Conservation (phyloP, 306 rosid species). For the Casuarina equisetifolia region DNA sequence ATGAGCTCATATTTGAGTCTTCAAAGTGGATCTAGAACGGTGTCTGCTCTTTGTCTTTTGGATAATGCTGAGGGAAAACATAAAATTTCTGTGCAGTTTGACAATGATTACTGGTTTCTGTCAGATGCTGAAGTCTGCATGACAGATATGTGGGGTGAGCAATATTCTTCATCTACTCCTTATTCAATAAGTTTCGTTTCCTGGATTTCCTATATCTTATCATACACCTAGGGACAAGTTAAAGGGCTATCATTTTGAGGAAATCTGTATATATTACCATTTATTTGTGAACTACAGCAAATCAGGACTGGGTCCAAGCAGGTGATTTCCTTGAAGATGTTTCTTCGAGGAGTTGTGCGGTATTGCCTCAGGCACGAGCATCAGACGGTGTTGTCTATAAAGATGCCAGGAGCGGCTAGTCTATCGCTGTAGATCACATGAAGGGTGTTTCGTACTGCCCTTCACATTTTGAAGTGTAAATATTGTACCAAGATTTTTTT, state of each 20-base stretch:
- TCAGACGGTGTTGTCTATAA: slow-evolving; percentile 17
- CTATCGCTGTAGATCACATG: slow-evolving; percentile 30
- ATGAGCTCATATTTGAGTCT: neutral
- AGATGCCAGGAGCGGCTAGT: slow-evolving; percentile 34
- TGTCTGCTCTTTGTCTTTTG: neutral
- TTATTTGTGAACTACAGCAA: slow-evolving; percentile 32
- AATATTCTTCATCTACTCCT: slow-evolving; percentile 29
- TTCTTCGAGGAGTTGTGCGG: slow-evolving; percentile 21
- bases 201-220: slow-evolving; percentile 6
- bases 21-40: neutral
- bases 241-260: neutral
- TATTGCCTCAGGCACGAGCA: slow-evolving; percentile 23
- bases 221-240: slow-evolving; percentile 15
- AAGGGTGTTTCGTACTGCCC: slow-evolving; percentile 15
- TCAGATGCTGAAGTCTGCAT: slow-evolving; percentile 60
- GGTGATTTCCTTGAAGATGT: slow-evolving; percentile 29
- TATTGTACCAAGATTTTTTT: slow-evolving; percentile 20
- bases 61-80: slow-evolving; percentile 4
- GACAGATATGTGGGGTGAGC: slow-evolving; percentile 70
- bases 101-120: slow-evolving; percentile 79
- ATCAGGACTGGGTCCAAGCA: slow-evolving; percentile 28
- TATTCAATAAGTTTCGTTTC: slow-evolving; percentile 19
- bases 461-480: slow-evolving; percentile 28
- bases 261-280: slow-evolving; percentile 5
- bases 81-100: slow-evolving; percentile 44